Percentiles rank a stretch among this genome's conserved stretches.
Conservation (phyloP, 225 moss, liverwort and hornwort genomes). For the Antitrichia curtipendula region DNA sequence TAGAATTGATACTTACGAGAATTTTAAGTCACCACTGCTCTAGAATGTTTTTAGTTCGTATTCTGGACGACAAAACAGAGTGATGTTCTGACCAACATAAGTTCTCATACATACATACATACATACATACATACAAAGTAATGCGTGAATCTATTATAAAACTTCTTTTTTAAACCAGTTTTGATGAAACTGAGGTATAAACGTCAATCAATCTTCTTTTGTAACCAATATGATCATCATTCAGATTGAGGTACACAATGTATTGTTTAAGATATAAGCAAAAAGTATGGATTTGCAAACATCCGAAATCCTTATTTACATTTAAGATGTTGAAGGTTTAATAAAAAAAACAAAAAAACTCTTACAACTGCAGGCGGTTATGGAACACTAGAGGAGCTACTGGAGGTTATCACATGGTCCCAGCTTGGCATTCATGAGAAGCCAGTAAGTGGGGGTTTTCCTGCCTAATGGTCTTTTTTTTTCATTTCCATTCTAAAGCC, state of each 20-base stretch:
- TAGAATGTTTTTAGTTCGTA: no score
- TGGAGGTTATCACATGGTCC: conserved; percentile 93
- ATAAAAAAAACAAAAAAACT: not conserved
- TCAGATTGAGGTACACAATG: not conserved
- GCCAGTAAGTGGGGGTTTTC: conserved; percentile 24
- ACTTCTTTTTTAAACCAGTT: not conserved
- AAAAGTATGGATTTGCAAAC: not conserved
- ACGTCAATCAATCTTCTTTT: not conserved
- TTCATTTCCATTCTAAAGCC: not conserved
- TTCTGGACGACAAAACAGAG: no score
- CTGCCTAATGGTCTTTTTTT: not conserved
- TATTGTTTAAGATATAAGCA: not conserved
- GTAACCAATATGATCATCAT: not conserved
- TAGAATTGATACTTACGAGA: not conserved
- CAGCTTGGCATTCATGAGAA: conserved; percentile 92
- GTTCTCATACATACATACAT: no score
- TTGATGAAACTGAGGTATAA: not conserved
- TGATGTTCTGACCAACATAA: no score
- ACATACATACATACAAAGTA: no score
- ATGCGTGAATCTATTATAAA: not conserved
- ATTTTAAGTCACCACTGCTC: not conserved
- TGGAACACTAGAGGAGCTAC: conserved; percentile 82
- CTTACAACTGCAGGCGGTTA: conserved; percentile 46
- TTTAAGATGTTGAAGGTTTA: not conserved
- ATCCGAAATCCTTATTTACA: not conserved